Percentiles rank a stretch among this genome's conserved stretches.
Conservation (phyloP, 768 basidiomycete genomes). For the Pluteus cervinus region DNA sequence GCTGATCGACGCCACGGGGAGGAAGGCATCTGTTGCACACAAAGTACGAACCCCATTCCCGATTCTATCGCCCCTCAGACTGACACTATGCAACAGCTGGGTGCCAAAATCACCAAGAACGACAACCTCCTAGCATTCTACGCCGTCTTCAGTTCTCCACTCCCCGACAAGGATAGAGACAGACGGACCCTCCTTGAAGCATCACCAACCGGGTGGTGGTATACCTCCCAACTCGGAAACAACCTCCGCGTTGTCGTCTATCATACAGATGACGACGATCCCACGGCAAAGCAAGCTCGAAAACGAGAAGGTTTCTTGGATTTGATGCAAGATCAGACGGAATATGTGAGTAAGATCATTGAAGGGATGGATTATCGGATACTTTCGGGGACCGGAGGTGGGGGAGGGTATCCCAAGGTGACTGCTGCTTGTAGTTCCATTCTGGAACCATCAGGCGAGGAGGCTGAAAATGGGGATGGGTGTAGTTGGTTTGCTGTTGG, state of each 20-base stretch:
- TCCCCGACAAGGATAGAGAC: conserved; percentile 17
- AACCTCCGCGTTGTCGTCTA: conserved; percentile 24
- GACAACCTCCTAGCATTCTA: conserved; percentile 26
- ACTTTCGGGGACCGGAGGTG: too few species aligned
- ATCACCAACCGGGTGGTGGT: conserved; percentile 26
- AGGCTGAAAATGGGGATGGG: conserved; percentile 8
- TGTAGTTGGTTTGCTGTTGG: conserved; percentile 33
- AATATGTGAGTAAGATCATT: conserved; percentile 17
- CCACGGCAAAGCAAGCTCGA: conserved; percentile 19
- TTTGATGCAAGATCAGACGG: conserved; percentile 17
- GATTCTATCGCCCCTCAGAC: conserved; percentile 14
- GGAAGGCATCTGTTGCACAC: conserved; percentile 24
- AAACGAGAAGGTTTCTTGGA: conserved; percentile 21
- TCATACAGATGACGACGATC: conserved; percentile 20
- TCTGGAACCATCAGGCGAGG: conserved; percentile 16
- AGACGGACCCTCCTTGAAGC: conserved; percentile 30
- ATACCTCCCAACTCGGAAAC: conserved; percentile 22
- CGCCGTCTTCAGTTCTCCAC: conserved; percentile 15
- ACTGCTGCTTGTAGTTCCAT: conserved; percentile 24
- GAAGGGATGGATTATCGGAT: conserved; percentile 16
- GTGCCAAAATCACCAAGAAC: conserved; percentile 17
- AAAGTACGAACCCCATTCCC: conserved; percentile 8
- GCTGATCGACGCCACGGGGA: conserved; percentile 30
- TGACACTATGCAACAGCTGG: conserved; percentile 14
- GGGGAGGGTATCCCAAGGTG: conserved; percentile 16